Evolutionary conservation across 2,329 filamentous ascomycete species (phyloP).

Genomic region (Colletotrichum tropicicola): DNA sequence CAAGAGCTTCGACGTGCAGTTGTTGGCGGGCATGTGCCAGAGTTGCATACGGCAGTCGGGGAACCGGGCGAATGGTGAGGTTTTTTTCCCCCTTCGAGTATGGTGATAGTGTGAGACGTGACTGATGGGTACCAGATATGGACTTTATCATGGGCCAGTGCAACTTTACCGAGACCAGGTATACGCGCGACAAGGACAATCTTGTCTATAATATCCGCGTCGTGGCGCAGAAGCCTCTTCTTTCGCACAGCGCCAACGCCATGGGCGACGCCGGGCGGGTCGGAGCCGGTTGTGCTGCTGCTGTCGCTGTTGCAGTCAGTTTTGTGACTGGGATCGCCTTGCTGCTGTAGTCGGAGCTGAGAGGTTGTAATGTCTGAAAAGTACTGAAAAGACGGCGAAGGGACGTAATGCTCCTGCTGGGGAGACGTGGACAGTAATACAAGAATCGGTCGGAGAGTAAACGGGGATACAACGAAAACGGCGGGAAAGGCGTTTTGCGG

Average conservation of each 20-base stretch:
- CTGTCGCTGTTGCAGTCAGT: neutral
- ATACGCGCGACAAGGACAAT: slow-evolving; percentile 40
- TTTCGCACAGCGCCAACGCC: slow-evolving; percentile 7
- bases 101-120: too few species aligned
- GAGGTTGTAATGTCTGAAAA: neutral
- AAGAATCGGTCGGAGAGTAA: too few species aligned
- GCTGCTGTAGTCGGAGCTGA: neutral
- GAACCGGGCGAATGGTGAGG: slow-evolving; percentile 43
- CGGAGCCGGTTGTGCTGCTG: neutral
- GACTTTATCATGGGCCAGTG: slow-evolving; percentile 46
- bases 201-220: slow-evolving; percentile 44
- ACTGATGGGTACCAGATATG: slow-evolving; percentile 41
- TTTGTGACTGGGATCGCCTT: slow-evolving; percentile 10
- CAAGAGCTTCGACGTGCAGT: slow-evolving; percentile 49
- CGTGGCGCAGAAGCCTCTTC: slow-evolving; percentile 39
- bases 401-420: neutral
- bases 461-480: too few species aligned
- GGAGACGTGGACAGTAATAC: too few species aligned
- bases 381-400: neutral
- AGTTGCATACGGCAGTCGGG: slow-evolving; percentile 46
- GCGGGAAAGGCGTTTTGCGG: too few species aligned
- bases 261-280: slow-evolving; percentile 1
- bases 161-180: slow-evolving; percentile 41
- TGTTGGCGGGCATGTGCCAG: slow-evolving; percentile 47
- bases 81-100: neutral